Base-by-base conservation (phyloP, 73 alveolate genomes). In the Durusdinium trenchii region DNA sequence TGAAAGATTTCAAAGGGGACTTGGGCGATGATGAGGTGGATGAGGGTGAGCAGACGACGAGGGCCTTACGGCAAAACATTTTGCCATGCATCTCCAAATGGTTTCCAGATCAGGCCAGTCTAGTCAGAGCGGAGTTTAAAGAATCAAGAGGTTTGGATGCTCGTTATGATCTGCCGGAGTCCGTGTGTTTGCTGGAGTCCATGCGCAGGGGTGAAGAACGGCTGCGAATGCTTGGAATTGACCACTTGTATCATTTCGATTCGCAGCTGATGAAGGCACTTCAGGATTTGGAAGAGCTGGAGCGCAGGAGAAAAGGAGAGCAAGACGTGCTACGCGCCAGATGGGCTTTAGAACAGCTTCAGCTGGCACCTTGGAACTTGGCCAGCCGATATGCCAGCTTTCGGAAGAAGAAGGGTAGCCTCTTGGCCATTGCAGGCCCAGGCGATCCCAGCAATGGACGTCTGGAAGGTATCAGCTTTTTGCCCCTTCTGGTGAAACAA, bases 391-490 rank as follows among this genome's bases (percentile, higher is more conserved):
- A 23, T 16, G 52, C 43, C 47, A 64, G 35, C 32, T 81, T 81
- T 48, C 46, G 26, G 47, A 81, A 81, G 47, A 81, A 81, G 69
- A 57, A 57, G 69, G 73, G 51, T 6, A 54, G 43, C 12, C 52
- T 52, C 40, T 40, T 52, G 4, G 54, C 94, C 40, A 54, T 84
- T 14, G 73, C 52, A n/a, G 73, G 94, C 7, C 78, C 73, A 36
- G 95, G 95, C 43, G 96, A 89, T 89, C 96, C 96, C 30, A 89
- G 96, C 86, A 81, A 81, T 81, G 51, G 73, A 26, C 96, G 96
- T 71, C 86, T 89, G 64, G 96, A 89, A 64, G 96, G 79, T 38
- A 86, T 52, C 2, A 89, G 96, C 54, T 89, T 64, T 32, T 35
- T 89, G 86, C 86, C 96, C 6, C 54, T 89, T 20, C 38, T 35